Evolutionary conservation across 106 monocot genomes (phyloP), one percentile per base, ranked within the genome.

Genomic region (Gastrodia elata): DNA sequence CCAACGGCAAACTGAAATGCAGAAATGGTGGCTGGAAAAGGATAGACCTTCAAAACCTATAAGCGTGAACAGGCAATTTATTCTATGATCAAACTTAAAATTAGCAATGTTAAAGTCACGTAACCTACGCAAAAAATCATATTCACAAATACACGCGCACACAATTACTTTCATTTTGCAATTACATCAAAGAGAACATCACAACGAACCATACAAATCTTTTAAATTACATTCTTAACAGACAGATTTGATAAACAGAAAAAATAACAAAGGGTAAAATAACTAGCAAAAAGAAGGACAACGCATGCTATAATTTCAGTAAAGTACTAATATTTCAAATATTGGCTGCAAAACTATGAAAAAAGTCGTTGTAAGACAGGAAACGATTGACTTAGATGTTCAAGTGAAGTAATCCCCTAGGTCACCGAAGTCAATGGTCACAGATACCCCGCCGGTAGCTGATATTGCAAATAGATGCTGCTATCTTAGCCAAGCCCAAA

Each of bases 11-110:
- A 81, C 49, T 91, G 91, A 56, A 83, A 28, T 16, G 87, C 80
- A 30, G 91, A 79, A 39, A 87, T 71, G 39, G 91, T 91, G 9
- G 79, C 48, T 22, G 91, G 91, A 64, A 76, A 87, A 33, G 80
- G 82, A 73, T 72, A 87, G 46, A 85, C 80, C 59, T 87, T 64
- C 69, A 91, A 39, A 72, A 91, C 87, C 90, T 91, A 81, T 46
- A 57, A 72, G 37, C 35, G 37, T 38, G 67, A 14, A 20, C 20
- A 30, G 10, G 61, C 11, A 5, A 37, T 3, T 37, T 67, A 67
- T 37, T 67, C 67, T 67, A 67, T 34, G 67, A 67, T 38, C 36
- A 30, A 33, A 65, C 9, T 65, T 18, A 15, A 2, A 67, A 67
- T 32, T 28, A 26, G 30, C 30, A 61, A 59, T 28, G 27, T 32